phyloP scores from a whole-genome alignment of 768 basidiomycete species.

The Scleroderma citrinum region DNA sequence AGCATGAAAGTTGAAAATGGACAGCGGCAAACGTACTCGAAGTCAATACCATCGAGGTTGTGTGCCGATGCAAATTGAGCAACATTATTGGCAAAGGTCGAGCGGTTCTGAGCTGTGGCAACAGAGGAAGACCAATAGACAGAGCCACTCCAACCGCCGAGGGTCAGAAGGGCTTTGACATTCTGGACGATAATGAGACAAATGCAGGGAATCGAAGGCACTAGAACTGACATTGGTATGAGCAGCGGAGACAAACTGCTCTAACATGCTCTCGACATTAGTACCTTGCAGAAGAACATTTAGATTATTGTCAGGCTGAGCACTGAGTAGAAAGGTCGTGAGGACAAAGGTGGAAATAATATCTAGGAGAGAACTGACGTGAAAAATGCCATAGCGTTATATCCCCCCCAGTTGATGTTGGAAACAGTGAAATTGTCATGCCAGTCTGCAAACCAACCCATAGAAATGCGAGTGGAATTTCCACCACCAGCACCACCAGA shows the following conservation, averaged over 20 bases:
- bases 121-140: constrained; percentile 57
- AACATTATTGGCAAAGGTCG: constrained; percentile 51
- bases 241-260: constrained; percentile 21
- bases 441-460: constrained; percentile 71
- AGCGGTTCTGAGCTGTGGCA: constrained; percentile 47
- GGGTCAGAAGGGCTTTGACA: constrained; percentile 51
- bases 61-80: constrained; percentile 42
- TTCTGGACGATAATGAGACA: constrained; percentile 27
- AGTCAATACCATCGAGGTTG: constrained; percentile 58
- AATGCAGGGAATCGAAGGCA: too few relatives aligned
- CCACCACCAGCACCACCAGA: constrained; percentile 21
- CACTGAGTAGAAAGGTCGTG: constrained; percentile 7
- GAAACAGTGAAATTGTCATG: constrained; percentile 43
- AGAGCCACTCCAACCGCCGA: constrained; percentile 67
- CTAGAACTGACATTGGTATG: constrained; percentile 16
- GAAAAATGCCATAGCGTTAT: constrained; percentile 63
- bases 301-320: constrained; percentile 15
- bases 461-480: constrained; percentile 31
- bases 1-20: not conserved
- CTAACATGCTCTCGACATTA: constrained; percentile 4
- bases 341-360: not conserved
- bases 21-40: constrained; percentile 43
- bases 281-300: constrained; percentile 8
- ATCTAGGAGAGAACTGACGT: constrained; percentile 29
- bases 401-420: constrained; percentile 59